Conservation (phyloP, 306 rosid genomes). For the Inga leiocalycina region DNA sequence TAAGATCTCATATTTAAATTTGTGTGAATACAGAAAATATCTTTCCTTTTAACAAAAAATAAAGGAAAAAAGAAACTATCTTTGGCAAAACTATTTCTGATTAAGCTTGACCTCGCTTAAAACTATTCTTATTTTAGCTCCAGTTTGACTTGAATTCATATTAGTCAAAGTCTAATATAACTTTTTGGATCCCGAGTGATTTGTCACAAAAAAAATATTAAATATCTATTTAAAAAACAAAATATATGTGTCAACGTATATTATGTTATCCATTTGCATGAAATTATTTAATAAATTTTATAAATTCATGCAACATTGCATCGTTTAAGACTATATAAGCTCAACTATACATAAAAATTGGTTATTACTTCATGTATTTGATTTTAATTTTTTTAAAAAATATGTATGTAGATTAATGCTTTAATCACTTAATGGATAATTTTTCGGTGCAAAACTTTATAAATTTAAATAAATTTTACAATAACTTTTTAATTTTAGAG, state of each 20-base stretch:
- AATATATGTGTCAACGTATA: no score
- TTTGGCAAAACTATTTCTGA: background rate
- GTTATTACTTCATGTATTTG: no score
- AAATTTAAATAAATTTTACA: background rate
- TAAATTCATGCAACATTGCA: background rate
- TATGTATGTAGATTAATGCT: background rate
- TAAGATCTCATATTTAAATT: background rate
- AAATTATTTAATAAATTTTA: no score
- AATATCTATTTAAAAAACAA: no score
- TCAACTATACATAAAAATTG: no score
- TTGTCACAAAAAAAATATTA: no score
- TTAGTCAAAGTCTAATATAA: background rate
- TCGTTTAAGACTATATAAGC: background rate
- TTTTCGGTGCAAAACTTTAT: no score
- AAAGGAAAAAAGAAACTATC: no score
- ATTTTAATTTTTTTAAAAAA: background rate
- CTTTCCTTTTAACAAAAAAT: no score
- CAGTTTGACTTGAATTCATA: no score
- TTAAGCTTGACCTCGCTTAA: background rate
- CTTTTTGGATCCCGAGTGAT: no score
- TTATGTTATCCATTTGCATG: background rate
- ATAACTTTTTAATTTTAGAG: background rate
- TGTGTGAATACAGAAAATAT: background rate
- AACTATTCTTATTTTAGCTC: no score
- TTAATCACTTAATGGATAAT: background rate